These are phyloP conservation scores for Irpex sp. DNA, from an alignment of 1,284 basidiomycete species.

Conservation along the genomic window DNA sequence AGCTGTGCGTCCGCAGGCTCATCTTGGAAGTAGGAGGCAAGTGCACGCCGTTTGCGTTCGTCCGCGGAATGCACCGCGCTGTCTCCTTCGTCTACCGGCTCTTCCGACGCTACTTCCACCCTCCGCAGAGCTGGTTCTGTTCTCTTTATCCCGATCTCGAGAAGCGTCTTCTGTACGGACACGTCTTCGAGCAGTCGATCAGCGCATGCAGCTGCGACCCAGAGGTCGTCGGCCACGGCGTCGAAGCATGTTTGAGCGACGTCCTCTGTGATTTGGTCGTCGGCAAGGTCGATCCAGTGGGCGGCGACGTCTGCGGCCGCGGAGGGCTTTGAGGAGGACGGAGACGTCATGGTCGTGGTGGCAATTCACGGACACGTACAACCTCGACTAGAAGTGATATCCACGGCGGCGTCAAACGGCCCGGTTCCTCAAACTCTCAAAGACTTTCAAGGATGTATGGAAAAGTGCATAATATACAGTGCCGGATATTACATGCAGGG, in stretches of 20 bases:
- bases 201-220: constrained; percentile 68
- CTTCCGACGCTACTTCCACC: constrained; percentile 33
- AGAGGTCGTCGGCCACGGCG: constrained; percentile 59
- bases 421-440: background rate
- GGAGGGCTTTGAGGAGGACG: constrained; percentile 20
- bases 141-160: constrained; percentile 60
- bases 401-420: background rate
- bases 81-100: constrained; percentile 25
- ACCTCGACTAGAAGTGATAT: background rate
- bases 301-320: constrained; percentile 34
- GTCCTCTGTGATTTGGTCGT: constrained; percentile 51
- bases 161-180: constrained; percentile 49
- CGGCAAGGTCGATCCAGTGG: constrained; percentile 53
- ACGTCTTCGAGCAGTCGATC: constrained; percentile 65
- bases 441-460: background rate
- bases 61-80: constrained; percentile 11
- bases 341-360: constrained; percentile 20
- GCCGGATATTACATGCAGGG: constrained; percentile 2
- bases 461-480: background rate
- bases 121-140: constrained; percentile 47
- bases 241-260: constrained; percentile 47
- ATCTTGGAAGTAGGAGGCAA: constrained; percentile 49
- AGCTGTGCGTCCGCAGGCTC: constrained; percentile 57
- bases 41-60: constrained; percentile 21
- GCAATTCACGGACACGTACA: constrained; percentile 13